Evolutionary conservation across 306 rosid species (phyloP).

Genomic region (Cicer pinnatifidum): DNA sequence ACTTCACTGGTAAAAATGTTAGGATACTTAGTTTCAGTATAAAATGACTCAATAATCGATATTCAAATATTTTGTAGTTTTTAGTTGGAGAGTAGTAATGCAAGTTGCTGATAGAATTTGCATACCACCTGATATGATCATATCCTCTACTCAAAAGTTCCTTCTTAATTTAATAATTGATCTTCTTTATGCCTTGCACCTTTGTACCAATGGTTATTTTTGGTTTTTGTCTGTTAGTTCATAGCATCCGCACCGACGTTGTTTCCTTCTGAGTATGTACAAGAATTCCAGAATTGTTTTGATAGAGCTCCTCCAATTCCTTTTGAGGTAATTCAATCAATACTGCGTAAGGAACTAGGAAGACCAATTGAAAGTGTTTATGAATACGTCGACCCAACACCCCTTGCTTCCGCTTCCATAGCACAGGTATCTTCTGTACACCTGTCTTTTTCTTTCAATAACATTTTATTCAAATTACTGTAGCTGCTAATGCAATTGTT

Average conservation of each 20-base stretch:
- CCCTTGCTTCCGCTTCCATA: slow-evolving; percentile 94
- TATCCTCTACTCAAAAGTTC: slow-evolving; percentile 1
- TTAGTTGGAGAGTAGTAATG: slow-evolving; percentile 17
- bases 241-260: slow-evolving; percentile 93
- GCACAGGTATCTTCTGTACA: slow-evolving; percentile 66
- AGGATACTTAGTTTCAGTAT: background rate
- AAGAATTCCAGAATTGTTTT: slow-evolving; percentile 94
- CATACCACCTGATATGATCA: slow-evolving; percentile 29
- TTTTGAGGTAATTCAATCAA: slow-evolving; percentile 70
- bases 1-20: background rate
- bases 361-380: slow-evolving; percentile 84
- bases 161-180: slow-evolving; percentile 34
- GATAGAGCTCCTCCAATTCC: slow-evolving; percentile 92
- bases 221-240: slow-evolving; percentile 62
- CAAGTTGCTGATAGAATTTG: slow-evolving; percentile 11
- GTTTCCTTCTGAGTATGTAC: slow-evolving; percentile 91
- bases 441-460: slow-evolving; percentile 36
- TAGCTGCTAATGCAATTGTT: slow-evolving; percentile 39
- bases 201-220: slow-evolving; percentile 44
- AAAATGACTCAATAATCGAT: slow-evolving; percentile 20
- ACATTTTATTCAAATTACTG: slow-evolving; percentile 3
- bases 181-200: slow-evolving; percentile 18
- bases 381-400: slow-evolving; percentile 82
- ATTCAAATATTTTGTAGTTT: slow-evolving; percentile 9
- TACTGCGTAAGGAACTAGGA: slow-evolving; percentile 75